Base-by-base conservation (phyloP, 208 protist species). In the Leishmania mexicana region DNA sequence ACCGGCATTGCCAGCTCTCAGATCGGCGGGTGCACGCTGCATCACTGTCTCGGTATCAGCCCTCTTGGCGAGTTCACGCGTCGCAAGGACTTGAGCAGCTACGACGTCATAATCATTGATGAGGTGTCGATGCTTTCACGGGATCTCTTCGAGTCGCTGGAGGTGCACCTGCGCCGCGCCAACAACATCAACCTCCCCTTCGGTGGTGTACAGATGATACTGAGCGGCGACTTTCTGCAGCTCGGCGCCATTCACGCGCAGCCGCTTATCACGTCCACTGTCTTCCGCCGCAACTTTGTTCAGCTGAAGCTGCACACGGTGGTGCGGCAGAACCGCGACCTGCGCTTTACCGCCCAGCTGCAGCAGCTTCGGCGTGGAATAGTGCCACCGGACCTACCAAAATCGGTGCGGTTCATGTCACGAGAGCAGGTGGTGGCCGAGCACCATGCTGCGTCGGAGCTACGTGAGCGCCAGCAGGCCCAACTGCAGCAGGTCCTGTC, bases 221-320 rank as follows among this genome's bases (percentile, higher is more conserved):
- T 98, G 19, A 96, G 93, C 72, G 97, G 97, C 0, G 97, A 99
- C 81, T 99, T 99, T 83, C 79, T 98, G 57, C 96, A 98, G 84
- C 88, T 98, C 24, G 92, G 91, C 42, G 94, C 93, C 24, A 95
- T 97, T 42, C 78, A 85, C 60, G 81, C 91, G 0, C 49, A 88
- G 51, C 84, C 90, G 3, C 84, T 98, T 40, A 84, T 98, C 64
- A 89, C 88, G 51, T 94, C 92, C 0, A 74, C 88, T 2, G 19
- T 97, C 17, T 98, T 98, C 78, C 90, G 93, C 10, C 83, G 84
- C 28, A 74, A 96, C 79, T 97, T 98, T 81, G 89, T 88, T 1
- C 96, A 97, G 80, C 78, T 96, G 38, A 96, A 96, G 84, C 85
- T 98, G 57, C 84, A 85, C 54, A 88, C 83, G 38, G 75, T 90